Evolutionary conservation across 2,329 filamentous ascomycete species (phyloP).

Genomic region (Fusarium sp.): DNA sequence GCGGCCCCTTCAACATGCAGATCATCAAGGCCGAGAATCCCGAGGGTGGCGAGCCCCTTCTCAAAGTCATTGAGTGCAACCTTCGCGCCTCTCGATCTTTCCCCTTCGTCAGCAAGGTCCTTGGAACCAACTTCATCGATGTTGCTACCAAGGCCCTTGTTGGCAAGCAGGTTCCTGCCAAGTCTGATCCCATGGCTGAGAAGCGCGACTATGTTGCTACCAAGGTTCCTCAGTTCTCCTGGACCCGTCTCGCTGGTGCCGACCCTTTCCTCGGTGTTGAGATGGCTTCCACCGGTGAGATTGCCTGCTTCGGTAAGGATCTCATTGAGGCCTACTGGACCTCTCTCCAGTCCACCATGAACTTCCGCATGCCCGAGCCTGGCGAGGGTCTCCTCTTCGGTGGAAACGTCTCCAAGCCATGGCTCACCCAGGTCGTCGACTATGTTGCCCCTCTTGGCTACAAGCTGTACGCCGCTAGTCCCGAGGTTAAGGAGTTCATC

Average conservation of each 20-base stretch:
- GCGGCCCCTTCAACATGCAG: conserved; percentile 99
- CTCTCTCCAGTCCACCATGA: conserved; percentile 96
- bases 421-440: conserved; percentile 82
- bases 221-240: conserved; percentile 98
- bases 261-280: conserved; percentile 98
- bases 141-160: conserved; percentile 92
- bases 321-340: conserved; percentile 98
- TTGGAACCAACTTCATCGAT: conserved; percentile 96
- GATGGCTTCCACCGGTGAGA: conserved; percentile 96
- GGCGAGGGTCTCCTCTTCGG: conserved; percentile 96
- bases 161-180: conserved; percentile 83
- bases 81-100: conserved; percentile 96
- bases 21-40: conserved; percentile 92
- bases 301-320: conserved; percentile 97
- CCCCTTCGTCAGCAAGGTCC: conserved; percentile 97
- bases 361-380: conserved; percentile 95
- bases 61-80: conserved; percentile 99
- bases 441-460: conserved; percentile 90
- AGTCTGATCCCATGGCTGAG: conserved; percentile 85
- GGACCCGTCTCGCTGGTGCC: conserved; percentile 96
- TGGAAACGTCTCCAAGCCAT: conserved; percentile 77
- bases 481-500: conserved; percentile 83
- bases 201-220: conserved; percentile 94
- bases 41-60: conserved; percentile 75
- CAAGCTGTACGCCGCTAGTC: conserved; percentile 89